Evolutionary conservation across 345 rosid species (phyloP), one percentile per base, ranked within the genome.

Genomic region (Hibiscus trionum): DNA sequence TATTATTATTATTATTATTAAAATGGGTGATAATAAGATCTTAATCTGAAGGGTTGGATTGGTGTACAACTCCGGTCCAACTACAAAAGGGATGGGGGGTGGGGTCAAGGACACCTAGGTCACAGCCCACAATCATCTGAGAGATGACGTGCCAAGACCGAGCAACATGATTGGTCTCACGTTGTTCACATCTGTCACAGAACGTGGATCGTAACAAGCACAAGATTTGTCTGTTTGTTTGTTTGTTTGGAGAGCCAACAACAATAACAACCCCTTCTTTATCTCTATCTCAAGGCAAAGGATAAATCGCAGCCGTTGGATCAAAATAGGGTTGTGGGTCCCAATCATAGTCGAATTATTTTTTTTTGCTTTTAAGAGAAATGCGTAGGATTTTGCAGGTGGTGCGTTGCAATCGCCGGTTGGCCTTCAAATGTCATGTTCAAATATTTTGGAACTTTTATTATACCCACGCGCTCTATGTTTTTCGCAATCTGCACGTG

Each of bases 81-180:
- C 58, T 68, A 55, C 31, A 16, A 15, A 49, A 68, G 8, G 24
- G 26, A 26, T 6, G 77, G 70, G 17, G 7, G 1, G 71, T 56
- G 27, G 56, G 78, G 70, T 60, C 63, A 33, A 16, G 31, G 49
- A 61, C 76, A 50, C 50, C 49, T 70, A 69, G 77, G 82, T 68
- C 73, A 73, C 80, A 70, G 76, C 75, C 72, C 73, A 70, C 60
- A 14, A 62, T 67, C 73, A 75, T 77, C 76, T 52, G 46, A 27
- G 11, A 11, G 81, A 64, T 81, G 88, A 87, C 84, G 82, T 89
- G 96, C 77, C 76, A 19, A 7, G 63, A 80, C 77, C 78, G 11
- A 42, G 77, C 29, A 83, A 83, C 84, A 73, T 93, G 92, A 87
- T 88, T 84, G 91, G 93, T 66, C 76, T 72, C 84, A 78, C 74